A percentile compares a stretch with the other conserved stretches of the same genome.
Evolutionary conservation across 495 filamentous ascomycete species (phyloP).

Genomic region (Tuber borchii): DNA sequence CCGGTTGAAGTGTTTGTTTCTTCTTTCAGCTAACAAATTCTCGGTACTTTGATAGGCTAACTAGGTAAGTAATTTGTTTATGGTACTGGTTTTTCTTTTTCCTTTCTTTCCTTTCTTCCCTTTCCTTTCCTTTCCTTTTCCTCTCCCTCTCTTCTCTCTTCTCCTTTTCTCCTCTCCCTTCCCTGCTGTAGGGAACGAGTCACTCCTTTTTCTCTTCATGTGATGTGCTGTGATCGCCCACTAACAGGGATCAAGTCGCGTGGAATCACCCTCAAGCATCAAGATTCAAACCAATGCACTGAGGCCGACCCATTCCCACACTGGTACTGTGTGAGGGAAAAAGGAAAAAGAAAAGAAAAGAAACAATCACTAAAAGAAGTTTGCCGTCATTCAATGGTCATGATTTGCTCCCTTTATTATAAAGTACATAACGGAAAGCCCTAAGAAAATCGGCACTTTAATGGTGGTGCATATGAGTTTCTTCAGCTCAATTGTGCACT

Average conservation of each 20-base stretch:
- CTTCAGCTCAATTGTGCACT: background rate
- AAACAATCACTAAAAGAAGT: background rate
- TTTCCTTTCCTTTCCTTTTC: background rate
- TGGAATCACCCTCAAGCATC: slow-evolving; percentile 19
- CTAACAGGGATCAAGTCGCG: slow-evolving; percentile 7
- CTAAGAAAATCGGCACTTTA: slow-evolving; percentile 2
- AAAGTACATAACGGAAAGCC: background rate
- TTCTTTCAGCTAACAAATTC: background rate
- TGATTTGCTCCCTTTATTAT: background rate
- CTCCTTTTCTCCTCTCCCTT: background rate
- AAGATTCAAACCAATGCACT: slow-evolving; percentile 14
- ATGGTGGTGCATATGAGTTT: background rate
- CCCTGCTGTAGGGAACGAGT: background rate
- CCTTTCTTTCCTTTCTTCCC: background rate
- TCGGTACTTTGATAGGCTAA: background rate
- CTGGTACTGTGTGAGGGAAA: slow-evolving; percentile 9
- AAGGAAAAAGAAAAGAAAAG: slow-evolving; percentile 5
- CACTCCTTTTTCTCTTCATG: background rate
- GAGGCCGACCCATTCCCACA: background rate
- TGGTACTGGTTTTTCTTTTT: background rate
- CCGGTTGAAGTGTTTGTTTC: background rate
- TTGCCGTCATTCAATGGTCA: background rate
- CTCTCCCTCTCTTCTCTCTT: background rate
- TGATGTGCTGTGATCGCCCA: slow-evolving; percentile 9
- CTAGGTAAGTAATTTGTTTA: background rate